Evolutionary conservation across 1,284 basidiomycete genomes (phyloP).

Genomic region (Moniliella sp.): DNA sequence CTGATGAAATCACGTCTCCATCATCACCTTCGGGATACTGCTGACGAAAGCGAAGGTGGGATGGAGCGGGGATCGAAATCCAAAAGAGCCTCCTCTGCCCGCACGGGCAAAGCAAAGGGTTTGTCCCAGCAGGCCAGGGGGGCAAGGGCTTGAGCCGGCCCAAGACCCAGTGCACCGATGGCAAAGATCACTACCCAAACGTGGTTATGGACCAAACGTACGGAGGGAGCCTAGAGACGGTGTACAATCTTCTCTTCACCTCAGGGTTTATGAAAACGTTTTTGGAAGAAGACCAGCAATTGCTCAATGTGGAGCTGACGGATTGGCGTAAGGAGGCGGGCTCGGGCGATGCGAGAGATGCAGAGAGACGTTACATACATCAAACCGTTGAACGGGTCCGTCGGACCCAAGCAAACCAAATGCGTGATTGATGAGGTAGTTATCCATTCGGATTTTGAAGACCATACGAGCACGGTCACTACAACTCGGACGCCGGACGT

Average conservation of each 20-base stretch:
- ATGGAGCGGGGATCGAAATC: too few relatives aligned
- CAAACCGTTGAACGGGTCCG: conserved; percentile 64
- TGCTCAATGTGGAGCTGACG: too few relatives aligned
- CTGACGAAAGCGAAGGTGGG: too few relatives aligned
- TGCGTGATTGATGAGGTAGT: conserved; percentile 76
- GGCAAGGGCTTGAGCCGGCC: too few relatives aligned
- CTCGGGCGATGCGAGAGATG: too few relatives aligned
- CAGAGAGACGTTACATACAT: conserved; percentile 91
- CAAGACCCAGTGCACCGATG: conserved; percentile 50
- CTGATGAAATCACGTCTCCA: too few relatives aligned
- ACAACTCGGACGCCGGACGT: conserved; percentile 85
- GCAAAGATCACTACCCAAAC: conserved; percentile 53
- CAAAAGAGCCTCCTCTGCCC: too few relatives aligned
- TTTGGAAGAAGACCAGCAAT: conserved; percentile 63
- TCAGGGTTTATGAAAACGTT: conserved; percentile 90
- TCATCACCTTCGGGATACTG: too few relatives aligned
- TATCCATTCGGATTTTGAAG: conserved; percentile 58
- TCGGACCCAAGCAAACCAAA: conserved; percentile 81
- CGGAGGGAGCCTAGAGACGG: conserved; percentile 74
- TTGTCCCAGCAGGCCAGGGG: too few relatives aligned
- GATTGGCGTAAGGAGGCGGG: too few relatives aligned
- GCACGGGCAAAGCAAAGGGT: too few relatives aligned
- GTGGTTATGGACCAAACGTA: conserved; percentile 55
- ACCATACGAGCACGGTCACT: conserved; percentile 60
- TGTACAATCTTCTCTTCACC: conserved; percentile 85